Evolutionary conservation across 306 rosid genomes (phyloP).

Genomic region (Trifolium pratense): DNA sequence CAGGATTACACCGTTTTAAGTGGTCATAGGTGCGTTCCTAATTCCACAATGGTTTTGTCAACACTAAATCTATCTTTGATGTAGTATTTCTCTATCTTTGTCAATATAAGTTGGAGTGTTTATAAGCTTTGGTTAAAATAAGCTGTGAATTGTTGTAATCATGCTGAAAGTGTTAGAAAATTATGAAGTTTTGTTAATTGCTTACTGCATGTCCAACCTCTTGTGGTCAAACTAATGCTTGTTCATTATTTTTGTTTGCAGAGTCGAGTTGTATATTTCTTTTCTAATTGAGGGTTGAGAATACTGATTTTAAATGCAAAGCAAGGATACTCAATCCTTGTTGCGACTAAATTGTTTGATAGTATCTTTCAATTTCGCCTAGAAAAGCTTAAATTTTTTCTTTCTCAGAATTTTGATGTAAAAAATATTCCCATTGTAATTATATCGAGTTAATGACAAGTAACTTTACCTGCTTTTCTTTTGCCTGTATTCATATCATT

Average conservation of each 20-base stretch:
- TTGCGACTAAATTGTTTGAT: conserved; percentile 51
- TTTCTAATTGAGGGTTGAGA: conserved; percentile 54
- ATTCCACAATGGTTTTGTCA: conserved; percentile 30
- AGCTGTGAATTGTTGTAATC: conserved; percentile 16
- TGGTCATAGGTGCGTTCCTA: conserved; percentile 57
- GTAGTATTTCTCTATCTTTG: conserved; percentile 16
- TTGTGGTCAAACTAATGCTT: conserved; percentile 43
- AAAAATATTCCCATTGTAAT: conserved; percentile 50
- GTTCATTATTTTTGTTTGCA: conserved; percentile 56
- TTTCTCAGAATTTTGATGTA: conserved; percentile 61
- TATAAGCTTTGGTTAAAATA: background rate
- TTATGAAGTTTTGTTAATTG: conserved; percentile 3
- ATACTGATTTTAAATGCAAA: conserved; percentile 59
- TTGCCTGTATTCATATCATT: conserved; percentile 20
- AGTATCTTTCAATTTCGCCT: conserved; percentile 44
- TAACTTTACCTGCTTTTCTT: conserved; percentile 44
- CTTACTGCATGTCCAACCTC: conserved; percentile 22
- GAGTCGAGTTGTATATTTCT: conserved; percentile 63
- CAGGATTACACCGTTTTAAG: conserved; percentile 51
- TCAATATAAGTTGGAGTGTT: too few species aligned
- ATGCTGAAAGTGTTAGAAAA: background rate
- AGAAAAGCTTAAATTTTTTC: conserved; percentile 50
- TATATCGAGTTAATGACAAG: conserved; percentile 55
- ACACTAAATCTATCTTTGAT: conserved; percentile 26
- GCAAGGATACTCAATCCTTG: conserved; percentile 54